These are phyloP conservation scores for Backusella westeae DNA, from an alignment of 192 early-diverging fungal species.

Conservation along the genomic window DNA sequence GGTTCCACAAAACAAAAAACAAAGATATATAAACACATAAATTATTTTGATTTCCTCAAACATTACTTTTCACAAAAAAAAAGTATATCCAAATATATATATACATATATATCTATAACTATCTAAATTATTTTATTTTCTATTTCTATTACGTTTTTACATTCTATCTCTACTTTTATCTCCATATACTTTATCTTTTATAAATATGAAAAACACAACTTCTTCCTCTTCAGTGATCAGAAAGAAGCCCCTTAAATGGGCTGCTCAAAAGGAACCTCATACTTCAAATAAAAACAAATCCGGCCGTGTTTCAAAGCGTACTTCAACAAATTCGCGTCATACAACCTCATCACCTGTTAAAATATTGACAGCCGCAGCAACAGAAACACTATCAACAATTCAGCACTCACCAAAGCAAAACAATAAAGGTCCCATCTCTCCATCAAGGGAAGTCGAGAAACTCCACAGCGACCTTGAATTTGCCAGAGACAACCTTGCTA, in stretches of 20 bases:
- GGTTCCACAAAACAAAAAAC: not conserved
- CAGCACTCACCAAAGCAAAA: not conserved
- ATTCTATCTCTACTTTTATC: not conserved
- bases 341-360: not conserved
- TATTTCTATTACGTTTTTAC: not conserved
- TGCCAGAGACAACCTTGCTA: conserved; percentile 29
- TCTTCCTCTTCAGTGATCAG: not conserved
- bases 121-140: not conserved
- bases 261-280: conserved; percentile 3
- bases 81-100: conserved; percentile 1
- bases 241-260: conserved; percentile 10
- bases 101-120: not conserved
- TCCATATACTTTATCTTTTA: not conserved
- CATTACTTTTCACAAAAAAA: not conserved
- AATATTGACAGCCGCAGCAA: not conserved
- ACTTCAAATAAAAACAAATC: not conserved
- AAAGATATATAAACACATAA: not conserved
- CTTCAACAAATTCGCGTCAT: not conserved
- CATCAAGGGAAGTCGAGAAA: conserved; percentile 14
- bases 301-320: conserved; percentile 6
- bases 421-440: not conserved
- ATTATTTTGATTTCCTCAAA: not conserved
- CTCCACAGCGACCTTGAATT: conserved; percentile 31
- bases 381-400: not conserved
- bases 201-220: conserved; percentile 2